These are phyloP conservation scores for Marasmius tenuissimus DNA, from an alignment of 1,284 basidiomycete genomes.

Conservation along the genomic window DNA sequence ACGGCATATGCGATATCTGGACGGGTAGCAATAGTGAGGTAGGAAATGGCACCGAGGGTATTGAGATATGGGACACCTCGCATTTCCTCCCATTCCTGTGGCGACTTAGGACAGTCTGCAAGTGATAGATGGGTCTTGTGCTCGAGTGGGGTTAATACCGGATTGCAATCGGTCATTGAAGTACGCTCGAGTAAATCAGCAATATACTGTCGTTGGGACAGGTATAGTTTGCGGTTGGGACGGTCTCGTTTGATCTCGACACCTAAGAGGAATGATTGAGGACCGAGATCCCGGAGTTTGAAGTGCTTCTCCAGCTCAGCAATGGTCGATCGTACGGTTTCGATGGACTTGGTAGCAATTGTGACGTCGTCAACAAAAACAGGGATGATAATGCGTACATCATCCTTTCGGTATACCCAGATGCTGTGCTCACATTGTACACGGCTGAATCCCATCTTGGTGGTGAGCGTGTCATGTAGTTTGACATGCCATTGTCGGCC, in stretches of 20 bases:
- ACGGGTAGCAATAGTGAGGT: slow-evolving; percentile 25
- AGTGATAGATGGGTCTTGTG: slow-evolving; percentile 3
- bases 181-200: slow-evolving; percentile 23
- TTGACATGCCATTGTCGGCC: slow-evolving; percentile 25
- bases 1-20: slow-evolving; percentile 34
- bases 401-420: slow-evolving; percentile 3
- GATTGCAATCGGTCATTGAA: slow-evolving; percentile 19
- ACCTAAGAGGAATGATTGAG: slow-evolving; percentile 25
- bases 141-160: slow-evolving; percentile 19
- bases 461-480: slow-evolving; percentile 12
- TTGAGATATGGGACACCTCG: slow-evolving; percentile 21
- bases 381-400: slow-evolving; percentile 16
- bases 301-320: slow-evolving; percentile 17
- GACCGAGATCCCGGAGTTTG: slow-evolving; percentile 25
- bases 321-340: slow-evolving; percentile 12
- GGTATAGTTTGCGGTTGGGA: slow-evolving; percentile 13
- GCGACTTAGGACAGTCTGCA: no score
- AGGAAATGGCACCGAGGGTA: slow-evolving; percentile 27
- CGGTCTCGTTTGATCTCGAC: slow-evolving; percentile 28
- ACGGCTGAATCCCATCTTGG: slow-evolving; percentile 22
- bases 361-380: slow-evolving; percentile 23
- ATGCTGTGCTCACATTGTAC: slow-evolving; percentile 22
- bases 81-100: no score
- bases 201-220: slow-evolving; percentile 29
- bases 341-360: slow-evolving; percentile 15